Conservation (phyloP, 1,139 yeast genomes). For the Yamadazyma dushanensis region DNA sequence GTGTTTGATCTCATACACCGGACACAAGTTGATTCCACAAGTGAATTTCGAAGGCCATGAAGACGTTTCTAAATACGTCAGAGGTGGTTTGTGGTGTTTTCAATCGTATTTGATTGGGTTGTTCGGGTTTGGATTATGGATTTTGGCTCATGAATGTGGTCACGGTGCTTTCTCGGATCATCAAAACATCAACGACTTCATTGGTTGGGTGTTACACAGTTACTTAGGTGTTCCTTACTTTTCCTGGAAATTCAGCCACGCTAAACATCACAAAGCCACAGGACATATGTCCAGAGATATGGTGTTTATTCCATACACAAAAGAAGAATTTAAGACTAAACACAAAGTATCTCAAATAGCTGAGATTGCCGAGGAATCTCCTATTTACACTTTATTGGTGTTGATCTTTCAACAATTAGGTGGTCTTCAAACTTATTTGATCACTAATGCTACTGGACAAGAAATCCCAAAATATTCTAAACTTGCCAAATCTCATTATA, state of each 20-base stretch:
- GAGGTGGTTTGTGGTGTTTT: slow-evolving; percentile 41
- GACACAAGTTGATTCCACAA: slow-evolving; percentile 50
- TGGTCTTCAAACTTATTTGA: slow-evolving; percentile 70
- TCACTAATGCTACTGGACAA: slow-evolving; percentile 79
- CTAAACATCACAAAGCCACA: slow-evolving; percentile 86
- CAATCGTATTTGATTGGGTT: slow-evolving; percentile 51
- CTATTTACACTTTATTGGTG: slow-evolving; percentile 56
- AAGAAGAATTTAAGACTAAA: slow-evolving; percentile 49
- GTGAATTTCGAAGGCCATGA: slow-evolving; percentile 25
- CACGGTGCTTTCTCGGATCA: slow-evolving; percentile 82
- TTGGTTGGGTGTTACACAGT: slow-evolving; percentile 84
- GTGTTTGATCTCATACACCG: slow-evolving; percentile 46
- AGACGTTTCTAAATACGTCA: slow-evolving; percentile 21
- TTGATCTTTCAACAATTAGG: slow-evolving; percentile 71
- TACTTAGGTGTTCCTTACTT: slow-evolving; percentile 79
- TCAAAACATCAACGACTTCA: slow-evolving; percentile 64
- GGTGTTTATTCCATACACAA: slow-evolving; percentile 76
- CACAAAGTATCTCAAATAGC: slow-evolving; percentile 44
- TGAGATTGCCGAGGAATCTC: slow-evolving; percentile 73
- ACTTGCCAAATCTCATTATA: slow-evolving; percentile 56
- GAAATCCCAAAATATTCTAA: slow-evolving; percentile 52
- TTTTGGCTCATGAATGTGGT: slow-evolving; percentile 89
- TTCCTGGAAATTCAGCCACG: slow-evolving; percentile 82
- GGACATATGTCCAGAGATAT: slow-evolving; percentile 80
- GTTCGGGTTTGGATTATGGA: slow-evolving; percentile 73